Percentiles rank a stretch among this genome's conserved stretches.
Evolutionary conservation across 352 stramenopile genomes (phyloP).

Genomic region (Phytophthora multivora): DNA sequence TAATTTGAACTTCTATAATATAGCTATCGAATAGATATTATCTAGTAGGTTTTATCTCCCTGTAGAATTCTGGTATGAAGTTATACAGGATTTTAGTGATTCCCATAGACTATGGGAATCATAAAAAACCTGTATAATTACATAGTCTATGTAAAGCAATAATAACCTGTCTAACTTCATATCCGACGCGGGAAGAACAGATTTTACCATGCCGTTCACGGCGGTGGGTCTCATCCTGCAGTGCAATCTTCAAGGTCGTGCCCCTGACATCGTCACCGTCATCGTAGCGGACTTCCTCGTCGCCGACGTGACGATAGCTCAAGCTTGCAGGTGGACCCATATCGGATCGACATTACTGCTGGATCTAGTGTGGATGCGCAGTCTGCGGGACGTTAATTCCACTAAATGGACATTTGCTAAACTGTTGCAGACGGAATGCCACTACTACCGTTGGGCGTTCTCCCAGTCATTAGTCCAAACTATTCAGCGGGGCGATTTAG

Average conservation of each 20-base stretch:
- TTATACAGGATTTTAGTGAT: too few species aligned
- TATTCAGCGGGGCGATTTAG: background rate
- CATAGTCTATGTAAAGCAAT: too few species aligned
- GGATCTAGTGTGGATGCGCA: conserved; percentile 6
- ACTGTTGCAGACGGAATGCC: conserved; percentile 4
- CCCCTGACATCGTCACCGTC: background rate
- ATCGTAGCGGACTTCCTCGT: conserved; percentile 7
- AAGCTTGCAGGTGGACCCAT: background rate
- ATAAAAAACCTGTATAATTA: too few species aligned
- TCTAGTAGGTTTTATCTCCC: too few species aligned
- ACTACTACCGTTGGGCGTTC: conserved; percentile 7
- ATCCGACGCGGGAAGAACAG: too few species aligned
- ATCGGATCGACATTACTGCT: background rate
- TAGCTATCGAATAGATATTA: too few species aligned
- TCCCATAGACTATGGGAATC: too few species aligned
- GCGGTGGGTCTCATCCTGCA: background rate
- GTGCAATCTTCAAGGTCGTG: background rate
- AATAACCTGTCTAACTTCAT: too few species aligned
- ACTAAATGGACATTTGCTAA: conserved; percentile 4
- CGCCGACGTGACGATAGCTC: background rate
- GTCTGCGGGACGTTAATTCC: conserved; percentile 1
- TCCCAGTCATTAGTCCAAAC: background rate
- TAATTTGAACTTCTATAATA: too few species aligned
- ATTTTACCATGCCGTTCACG: background rate
- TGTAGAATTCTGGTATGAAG: too few species aligned